A percentile compares a stretch with the other conserved stretches of the same genome.
phyloP scores from a whole-genome alignment of 192 early-diverging fungal species.

The Coemansia sp. region DNA sequence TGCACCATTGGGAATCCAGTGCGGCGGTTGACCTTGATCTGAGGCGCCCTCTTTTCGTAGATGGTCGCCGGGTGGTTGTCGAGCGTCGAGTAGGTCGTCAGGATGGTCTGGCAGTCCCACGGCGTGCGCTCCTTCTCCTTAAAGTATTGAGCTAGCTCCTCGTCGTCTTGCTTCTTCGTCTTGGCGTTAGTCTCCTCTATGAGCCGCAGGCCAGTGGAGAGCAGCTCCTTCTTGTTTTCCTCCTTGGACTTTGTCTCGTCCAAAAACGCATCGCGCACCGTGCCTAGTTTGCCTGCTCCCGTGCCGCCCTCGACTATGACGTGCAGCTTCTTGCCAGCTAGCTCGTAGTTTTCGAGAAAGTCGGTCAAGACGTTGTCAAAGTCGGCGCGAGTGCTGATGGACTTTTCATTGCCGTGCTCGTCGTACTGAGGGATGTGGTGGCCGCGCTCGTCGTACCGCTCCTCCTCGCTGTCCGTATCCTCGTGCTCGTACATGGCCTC shows the following conservation, averaged over 20 bases:
- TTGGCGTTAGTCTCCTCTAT: constrained; percentile 30
- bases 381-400: constrained; percentile 66
- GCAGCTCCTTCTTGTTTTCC: constrained; percentile 51
- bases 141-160: constrained; percentile 57
- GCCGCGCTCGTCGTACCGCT: constrained; percentile 64
- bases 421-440: constrained; percentile 58
- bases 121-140: constrained; percentile 60
- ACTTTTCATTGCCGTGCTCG: constrained; percentile 54
- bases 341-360: constrained; percentile 78
- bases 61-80: constrained; percentile 92
- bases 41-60: constrained; percentile 51
- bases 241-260: constrained; percentile 17
- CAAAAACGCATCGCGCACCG: constrained; percentile 61
- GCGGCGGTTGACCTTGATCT: constrained; percentile 73
- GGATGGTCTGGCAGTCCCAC: constrained; percentile 94
- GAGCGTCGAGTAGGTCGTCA: constrained; percentile 91
- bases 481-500: constrained; percentile 53
- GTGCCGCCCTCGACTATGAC: constrained; percentile 68
- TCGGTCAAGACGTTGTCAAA: constrained; percentile 75
- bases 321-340: constrained; percentile 71
- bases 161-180: constrained; percentile 38
- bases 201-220: constrained; percentile 27
- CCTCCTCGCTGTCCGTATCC: constrained; percentile 32
- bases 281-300: constrained; percentile 62
- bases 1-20: constrained; percentile 70